Conservation (phyloP, 1,284 basidiomycete genomes). For the Ganoderma boninense region DNA sequence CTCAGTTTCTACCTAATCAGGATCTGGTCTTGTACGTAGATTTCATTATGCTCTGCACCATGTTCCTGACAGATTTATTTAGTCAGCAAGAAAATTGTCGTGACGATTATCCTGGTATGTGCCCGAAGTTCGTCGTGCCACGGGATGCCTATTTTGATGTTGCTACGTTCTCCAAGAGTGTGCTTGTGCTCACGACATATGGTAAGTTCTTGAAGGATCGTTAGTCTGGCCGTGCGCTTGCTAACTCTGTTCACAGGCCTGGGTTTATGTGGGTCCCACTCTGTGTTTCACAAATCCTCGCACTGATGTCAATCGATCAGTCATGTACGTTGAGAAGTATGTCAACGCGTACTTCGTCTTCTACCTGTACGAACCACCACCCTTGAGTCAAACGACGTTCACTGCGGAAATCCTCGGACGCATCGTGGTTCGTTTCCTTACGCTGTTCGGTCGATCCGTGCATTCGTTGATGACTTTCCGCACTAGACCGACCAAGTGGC, state of each 20-base stretch:
- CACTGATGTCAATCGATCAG: background rate
- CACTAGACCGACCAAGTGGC: background rate
- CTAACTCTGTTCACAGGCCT: background rate
- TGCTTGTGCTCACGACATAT: background rate
- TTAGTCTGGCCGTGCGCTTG: background rate
- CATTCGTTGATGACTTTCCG: background rate
- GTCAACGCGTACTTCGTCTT: constrained; percentile 6
- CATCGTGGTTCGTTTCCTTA: background rate
- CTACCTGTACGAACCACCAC: constrained; percentile 1
- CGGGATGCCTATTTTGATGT: background rate
- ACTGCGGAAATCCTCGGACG: background rate
- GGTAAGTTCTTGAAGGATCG: background rate
- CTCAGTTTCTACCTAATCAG: background rate
- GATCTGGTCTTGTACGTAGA: background rate
- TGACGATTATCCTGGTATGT: background rate
- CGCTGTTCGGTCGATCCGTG: background rate
- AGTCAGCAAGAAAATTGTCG: background rate
- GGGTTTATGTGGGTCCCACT: background rate
- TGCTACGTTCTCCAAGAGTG: background rate
- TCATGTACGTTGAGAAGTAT: constrained; percentile 1
- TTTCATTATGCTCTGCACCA: background rate
- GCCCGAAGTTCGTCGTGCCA: background rate
- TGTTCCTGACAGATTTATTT: background rate
- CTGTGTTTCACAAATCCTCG: too few species aligned
- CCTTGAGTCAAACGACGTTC: background rate